Percentiles rank a stretch among this genome's conserved stretches.
Evolutionary conservation across 768 basidiomycete genomes (phyloP).

Genomic region (Phlebiopsis flavidoalba): DNA sequence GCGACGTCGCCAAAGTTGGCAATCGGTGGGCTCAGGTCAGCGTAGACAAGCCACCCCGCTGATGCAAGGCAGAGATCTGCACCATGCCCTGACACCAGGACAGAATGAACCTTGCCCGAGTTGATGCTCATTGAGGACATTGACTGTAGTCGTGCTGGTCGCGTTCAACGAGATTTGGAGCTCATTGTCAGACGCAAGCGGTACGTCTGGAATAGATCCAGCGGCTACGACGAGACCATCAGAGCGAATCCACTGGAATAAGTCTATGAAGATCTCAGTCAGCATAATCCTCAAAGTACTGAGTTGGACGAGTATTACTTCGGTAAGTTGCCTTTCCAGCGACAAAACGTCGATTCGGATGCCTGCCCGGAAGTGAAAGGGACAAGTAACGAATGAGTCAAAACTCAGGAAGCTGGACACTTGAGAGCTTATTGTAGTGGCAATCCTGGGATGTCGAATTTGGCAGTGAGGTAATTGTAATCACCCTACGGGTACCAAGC

Average conservation of each 20-base stretch:
- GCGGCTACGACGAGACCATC: neutral
- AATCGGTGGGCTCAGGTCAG: neutral
- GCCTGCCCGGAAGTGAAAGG: neutral
- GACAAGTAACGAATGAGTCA: neutral
- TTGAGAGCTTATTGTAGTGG: neutral
- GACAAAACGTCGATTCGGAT: neutral
- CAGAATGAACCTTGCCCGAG: neutral
- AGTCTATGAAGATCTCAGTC: neutral
- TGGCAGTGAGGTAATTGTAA: neutral
- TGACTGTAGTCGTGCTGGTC: neutral
- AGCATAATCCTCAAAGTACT: too few relatives aligned
- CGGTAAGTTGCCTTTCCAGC: neutral
- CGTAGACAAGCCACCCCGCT: neutral
- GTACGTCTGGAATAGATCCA: neutral
- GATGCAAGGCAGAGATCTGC: neutral
- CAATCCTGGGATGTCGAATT: neutral
- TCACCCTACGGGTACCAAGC: neutral
- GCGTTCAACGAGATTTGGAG: neutral
- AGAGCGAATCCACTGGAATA: neutral
- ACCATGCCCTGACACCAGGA: too few relatives aligned
- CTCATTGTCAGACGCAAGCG: neutral
- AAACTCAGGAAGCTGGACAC: neutral
- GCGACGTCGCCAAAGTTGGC: neutral
- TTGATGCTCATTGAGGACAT: neutral
- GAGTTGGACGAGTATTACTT: neutral